Evolutionary conservation across 2,329 filamentous ascomycete species (phyloP), one percentile per base, ranked within the genome.

Genomic region (Plectosphaerella plurivora): DNA sequence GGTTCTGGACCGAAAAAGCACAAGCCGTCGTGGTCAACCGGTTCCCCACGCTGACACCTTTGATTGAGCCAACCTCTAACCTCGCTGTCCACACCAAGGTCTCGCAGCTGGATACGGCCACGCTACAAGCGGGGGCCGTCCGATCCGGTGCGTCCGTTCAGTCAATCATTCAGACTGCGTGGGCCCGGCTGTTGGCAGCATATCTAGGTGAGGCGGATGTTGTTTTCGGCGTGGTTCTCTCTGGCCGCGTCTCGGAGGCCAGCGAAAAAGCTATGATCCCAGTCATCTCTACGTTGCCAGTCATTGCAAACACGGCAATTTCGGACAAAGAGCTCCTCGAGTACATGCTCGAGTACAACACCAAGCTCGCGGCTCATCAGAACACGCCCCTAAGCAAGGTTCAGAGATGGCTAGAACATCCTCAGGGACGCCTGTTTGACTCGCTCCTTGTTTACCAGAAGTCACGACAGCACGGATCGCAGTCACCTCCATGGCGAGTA

Each of bases 381-480:
- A 86, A 87, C 59, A 82, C 83, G 0, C 83, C 90, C 1, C 73
- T 96, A 7, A 75, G 79, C 3, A 81, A 83, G 28, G 86, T 96
- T 10, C 89, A 95, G 60, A 83, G 79, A 48, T 87, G 86, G 78
- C 76, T 89, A 16, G 85, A 84, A 0, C 77, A 82, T 53, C 73
- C 85, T 0, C 82, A 86, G 22, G 77, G 81, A 7, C 73, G 79
- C 1, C 74, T 94, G 0, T 96, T 97, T 59, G 91, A 97, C 62
- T 93, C 91, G 0, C 75, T 97, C 1, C 83, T 97, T 54, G 87
- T 90, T 0, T 93, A 91, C 62, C 92, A 96, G 62, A 36, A 63
- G 4, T 70, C 76, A 0, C 10, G 22, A 8, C 15, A 22, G 10
- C 9, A 3, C 3, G n/a, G n/a, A 4, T 6, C 7, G 2, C 11